Evolutionary conservation across 306 rosid genomes (phyloP).

Genomic region (Cucumis cinereus): DNA sequence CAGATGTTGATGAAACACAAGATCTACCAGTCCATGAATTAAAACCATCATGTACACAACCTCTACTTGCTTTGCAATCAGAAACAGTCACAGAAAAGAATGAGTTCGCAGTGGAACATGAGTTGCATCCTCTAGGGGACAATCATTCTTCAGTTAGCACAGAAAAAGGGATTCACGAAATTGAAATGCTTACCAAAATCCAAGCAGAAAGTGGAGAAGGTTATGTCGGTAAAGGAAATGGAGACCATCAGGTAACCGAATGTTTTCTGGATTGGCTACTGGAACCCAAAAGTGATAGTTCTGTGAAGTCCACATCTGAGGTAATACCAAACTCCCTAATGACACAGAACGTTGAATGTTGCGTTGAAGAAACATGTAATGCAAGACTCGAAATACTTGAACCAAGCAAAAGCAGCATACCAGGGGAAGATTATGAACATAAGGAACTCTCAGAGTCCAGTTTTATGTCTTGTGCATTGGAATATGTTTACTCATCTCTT

Average conservation of each 20-base stretch:
- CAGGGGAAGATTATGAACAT: neutral
- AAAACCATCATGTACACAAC: neutral
- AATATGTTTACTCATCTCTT: slow-evolving; percentile 20
- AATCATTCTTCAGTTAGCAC: neutral
- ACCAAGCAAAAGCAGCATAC: neutral
- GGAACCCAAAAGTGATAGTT: neutral
- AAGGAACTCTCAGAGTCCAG: slow-evolving; percentile 13
- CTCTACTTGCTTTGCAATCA: slow-evolving; percentile 7
- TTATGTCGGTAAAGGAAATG: neutral
- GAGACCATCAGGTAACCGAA: neutral
- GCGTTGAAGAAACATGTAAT: slow-evolving; percentile 6
- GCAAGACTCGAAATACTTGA: slow-evolving; percentile 11
- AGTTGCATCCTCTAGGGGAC: neutral
- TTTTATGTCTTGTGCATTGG: slow-evolving; percentile 11
- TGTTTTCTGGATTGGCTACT: neutral
- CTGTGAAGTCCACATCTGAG: slow-evolving; percentile 4
- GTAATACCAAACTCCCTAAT: slow-evolving; percentile 7
- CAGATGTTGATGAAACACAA: neutral
- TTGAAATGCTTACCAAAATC: neutral
- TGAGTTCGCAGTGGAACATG: neutral
- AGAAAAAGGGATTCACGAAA: neutral
- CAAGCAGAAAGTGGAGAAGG: neutral
- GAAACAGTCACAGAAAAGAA: slow-evolving; percentile 12
- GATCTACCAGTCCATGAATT: neutral
- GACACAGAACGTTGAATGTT: slow-evolving; percentile 11